Conservation (phyloP, 108 stramenopile species). For the Cyclotella distinguenda region DNA sequence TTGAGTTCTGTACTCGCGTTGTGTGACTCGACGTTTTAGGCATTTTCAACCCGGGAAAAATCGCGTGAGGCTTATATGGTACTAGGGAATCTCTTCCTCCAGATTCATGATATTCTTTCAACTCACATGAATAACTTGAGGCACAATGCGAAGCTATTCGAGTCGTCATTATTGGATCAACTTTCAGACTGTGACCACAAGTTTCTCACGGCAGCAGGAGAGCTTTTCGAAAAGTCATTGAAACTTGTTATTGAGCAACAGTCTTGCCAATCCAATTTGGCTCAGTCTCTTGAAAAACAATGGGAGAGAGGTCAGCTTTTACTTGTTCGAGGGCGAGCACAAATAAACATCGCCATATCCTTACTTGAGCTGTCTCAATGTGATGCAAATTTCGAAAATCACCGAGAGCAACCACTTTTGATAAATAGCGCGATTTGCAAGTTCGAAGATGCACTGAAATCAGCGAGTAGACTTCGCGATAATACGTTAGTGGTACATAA, state of each 20-base stretch:
- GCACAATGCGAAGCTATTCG: not conserved
- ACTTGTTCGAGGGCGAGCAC: conserved; percentile 34
- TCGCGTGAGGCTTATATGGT: conserved; percentile 38
- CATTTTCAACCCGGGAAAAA: conserved; percentile 23
- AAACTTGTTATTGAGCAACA: conserved; percentile 22
- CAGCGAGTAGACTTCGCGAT: conserved; percentile 12
- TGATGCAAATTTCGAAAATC: not conserved
- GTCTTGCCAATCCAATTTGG: not conserved
- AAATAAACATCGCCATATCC: conserved; percentile 31
- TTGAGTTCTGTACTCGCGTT: not conserved
- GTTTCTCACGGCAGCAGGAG: conserved; percentile 25
- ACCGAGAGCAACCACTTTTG: not conserved
- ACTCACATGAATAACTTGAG: conserved; percentile 8
- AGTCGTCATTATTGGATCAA: not conserved
- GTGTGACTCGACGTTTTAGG: not conserved
- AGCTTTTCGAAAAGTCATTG: conserved; percentile 28
- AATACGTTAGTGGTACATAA: conserved; percentile 14
- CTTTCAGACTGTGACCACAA: conserved; percentile 21
- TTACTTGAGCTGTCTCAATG: conserved; percentile 17
- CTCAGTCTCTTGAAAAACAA: conserved; percentile 7
- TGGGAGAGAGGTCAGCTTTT: conserved; percentile 35
- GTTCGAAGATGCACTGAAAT: conserved; percentile 15
- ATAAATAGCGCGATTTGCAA: not conserved
- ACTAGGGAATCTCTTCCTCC: conserved; percentile 20
- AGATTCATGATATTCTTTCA: conserved; percentile 18